A percentile compares a stretch with the other conserved stretches of the same genome.
Evolutionary conservation across 352 stramenopile genomes (phyloP).

Genomic region (Phytophthora uliginosa): DNA sequence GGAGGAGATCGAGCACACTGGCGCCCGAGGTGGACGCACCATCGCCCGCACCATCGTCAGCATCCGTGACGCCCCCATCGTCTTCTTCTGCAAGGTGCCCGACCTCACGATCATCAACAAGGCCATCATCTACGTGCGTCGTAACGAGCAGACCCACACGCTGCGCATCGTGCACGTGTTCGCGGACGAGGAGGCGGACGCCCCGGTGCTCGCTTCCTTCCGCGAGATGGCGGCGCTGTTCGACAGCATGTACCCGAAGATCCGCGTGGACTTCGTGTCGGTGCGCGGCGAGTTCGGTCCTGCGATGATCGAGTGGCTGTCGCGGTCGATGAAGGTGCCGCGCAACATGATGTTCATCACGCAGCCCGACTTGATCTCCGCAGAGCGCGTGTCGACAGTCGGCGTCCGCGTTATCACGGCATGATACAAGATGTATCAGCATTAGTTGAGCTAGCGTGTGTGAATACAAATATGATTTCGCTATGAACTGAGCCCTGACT

Average conservation of each 20-base stretch:
- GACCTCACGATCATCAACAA: slow-evolving; percentile 96
- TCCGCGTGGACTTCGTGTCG: slow-evolving; percentile 83
- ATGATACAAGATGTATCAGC: slow-evolving; percentile 15
- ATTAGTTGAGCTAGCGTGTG: background rate
- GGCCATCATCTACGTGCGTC: slow-evolving; percentile 88
- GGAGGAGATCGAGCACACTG: slow-evolving; percentile 54
- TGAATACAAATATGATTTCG: slow-evolving; percentile 7
- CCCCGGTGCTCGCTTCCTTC: slow-evolving; percentile 30
- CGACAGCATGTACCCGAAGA: slow-evolving; percentile 88
- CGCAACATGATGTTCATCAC: slow-evolving; percentile 94
- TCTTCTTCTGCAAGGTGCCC: slow-evolving; percentile 93
- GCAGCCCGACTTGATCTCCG: slow-evolving; percentile 67
- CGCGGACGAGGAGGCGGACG: slow-evolving; percentile 34
- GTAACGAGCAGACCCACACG: slow-evolving; percentile 88
- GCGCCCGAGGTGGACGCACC: slow-evolving; percentile 80
- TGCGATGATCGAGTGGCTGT: slow-evolving; percentile 81
- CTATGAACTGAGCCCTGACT: background rate
- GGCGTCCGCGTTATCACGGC: slow-evolving; percentile 85
- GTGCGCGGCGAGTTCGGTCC: slow-evolving; percentile 67
- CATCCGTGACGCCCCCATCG: slow-evolving; percentile 91
- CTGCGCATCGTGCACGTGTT: slow-evolving; percentile 87
- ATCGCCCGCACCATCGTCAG: slow-evolving; percentile 83
- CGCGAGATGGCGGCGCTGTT: slow-evolving; percentile 68
- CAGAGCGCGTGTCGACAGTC: slow-evolving; percentile 72
- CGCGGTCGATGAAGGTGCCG: slow-evolving; percentile 65